phyloP scores from a whole-genome alignment of 768 basidiomycete species.

The Phaeotremella skinneri region DNA sequence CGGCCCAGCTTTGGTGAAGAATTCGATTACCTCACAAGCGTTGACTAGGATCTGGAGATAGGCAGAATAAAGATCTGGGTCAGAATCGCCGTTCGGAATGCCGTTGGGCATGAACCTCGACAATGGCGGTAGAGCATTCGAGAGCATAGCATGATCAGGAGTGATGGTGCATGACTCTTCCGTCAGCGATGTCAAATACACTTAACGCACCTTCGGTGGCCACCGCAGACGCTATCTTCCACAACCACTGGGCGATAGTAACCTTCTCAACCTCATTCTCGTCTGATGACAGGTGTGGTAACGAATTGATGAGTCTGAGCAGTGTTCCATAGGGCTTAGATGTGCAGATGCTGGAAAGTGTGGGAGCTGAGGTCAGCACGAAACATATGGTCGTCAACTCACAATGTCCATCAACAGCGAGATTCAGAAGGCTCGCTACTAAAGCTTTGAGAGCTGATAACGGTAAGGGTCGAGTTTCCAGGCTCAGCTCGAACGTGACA shows the following conservation, averaged over 20 bases:
- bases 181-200: not conserved
- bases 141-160: not conserved
- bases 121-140: not conserved
- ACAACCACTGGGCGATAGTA: conserved; percentile 13
- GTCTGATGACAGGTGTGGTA: not conserved
- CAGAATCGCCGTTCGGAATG: not conserved
- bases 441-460: conserved; percentile 2
- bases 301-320: not conserved
- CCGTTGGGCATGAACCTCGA: not conserved
- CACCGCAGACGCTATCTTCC: conserved; percentile 6
- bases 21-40: not conserved
- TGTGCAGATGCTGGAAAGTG: not conserved
- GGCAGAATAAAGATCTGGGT: not conserved
- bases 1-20: not conserved
- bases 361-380: not conserved
- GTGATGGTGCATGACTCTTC: not conserved
- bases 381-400: not conserved
- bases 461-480: not conserved
- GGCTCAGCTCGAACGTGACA: not conserved
- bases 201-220: not conserved
- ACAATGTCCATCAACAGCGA: conserved; percentile 27
- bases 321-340: not conserved
- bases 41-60: not conserved
- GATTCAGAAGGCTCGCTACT: conserved; percentile 22
- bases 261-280: not conserved